phyloP scores from a whole-genome alignment of 1,139 yeast species.

The Protomyces lactucae-debilis region DNA sequence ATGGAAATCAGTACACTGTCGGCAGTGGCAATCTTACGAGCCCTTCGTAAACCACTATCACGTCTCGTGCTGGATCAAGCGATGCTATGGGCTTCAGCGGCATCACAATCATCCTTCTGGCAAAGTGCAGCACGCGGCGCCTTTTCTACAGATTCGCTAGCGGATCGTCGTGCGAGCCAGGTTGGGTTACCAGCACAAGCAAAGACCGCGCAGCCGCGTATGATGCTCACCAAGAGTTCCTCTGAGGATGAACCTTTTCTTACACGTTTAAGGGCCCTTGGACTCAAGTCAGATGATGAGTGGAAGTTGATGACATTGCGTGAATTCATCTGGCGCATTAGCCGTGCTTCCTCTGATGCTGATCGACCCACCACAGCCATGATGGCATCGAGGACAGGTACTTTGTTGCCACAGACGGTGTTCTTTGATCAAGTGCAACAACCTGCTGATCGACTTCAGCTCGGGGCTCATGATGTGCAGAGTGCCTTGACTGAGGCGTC shows the following conservation, averaged over 20 bases:
- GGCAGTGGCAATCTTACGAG: slow-evolving; percentile 49
- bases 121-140: slow-evolving; percentile 41
- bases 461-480: slow-evolving; percentile 10
- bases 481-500: slow-evolving; percentile 10
- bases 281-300: slow-evolving; percentile 62
- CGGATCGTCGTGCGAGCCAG: neutral
- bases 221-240: slow-evolving; percentile 12
- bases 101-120: slow-evolving; percentile 67
- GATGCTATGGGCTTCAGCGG: slow-evolving; percentile 65
- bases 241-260: slow-evolving; percentile 65
- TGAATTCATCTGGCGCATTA: slow-evolving; percentile 61
- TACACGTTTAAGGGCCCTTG: slow-evolving; percentile 61
- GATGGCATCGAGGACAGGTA: neutral
- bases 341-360: slow-evolving; percentile 34
- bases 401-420: slow-evolving; percentile 3
- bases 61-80: slow-evolving; percentile 62
- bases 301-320: slow-evolving; percentile 77
- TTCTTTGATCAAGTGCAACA: slow-evolving; percentile 11
- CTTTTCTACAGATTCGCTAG: neutral
- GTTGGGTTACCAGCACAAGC: neutral
- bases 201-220: slow-evolving; percentile 32
- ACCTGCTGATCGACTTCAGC: neutral
- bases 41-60: slow-evolving; percentile 62
- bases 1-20: slow-evolving; percentile 65
- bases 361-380: neutral